These are phyloP conservation scores for Hippophae rhamnoides DNA, from an alignment of 306 rosid genomes.

Conservation along the genomic window DNA sequence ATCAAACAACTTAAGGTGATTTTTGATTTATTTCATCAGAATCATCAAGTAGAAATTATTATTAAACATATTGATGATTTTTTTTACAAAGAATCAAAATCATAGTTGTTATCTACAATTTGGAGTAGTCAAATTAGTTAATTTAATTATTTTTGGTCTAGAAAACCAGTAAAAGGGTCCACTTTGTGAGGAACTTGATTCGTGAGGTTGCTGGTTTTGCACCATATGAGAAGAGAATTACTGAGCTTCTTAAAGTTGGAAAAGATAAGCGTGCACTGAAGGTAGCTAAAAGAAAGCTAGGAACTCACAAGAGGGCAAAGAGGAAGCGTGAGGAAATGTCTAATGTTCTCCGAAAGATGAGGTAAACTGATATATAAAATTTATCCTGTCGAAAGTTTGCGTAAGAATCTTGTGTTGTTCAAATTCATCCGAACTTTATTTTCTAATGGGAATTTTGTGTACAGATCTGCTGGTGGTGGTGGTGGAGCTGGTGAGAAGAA, in stretches of 20 bases:
- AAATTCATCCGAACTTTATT: not conserved
- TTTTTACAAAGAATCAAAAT: too few relatives aligned
- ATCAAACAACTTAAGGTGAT: too few relatives aligned
- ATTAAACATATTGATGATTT: too few relatives aligned
- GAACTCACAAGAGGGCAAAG: conserved; percentile 76
- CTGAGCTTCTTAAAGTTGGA: conserved; percentile 72
- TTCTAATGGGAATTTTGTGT: not conserved
- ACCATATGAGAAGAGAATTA: conserved; percentile 69
- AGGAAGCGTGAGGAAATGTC: conserved; percentile 84
- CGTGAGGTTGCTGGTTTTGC: conserved; percentile 77
- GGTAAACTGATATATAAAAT: conserved; percentile 19
- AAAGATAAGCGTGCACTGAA: conserved; percentile 72
- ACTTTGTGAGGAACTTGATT: conserved; percentile 56
- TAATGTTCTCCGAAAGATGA: conserved; percentile 61
- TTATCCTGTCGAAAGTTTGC: not conserved
- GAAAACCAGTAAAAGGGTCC: conserved; percentile 77
- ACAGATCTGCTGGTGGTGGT: not conserved
- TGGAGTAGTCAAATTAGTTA: not conserved
- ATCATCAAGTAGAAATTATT: too few relatives aligned
- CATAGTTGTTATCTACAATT: too few relatives aligned
- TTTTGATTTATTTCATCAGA: too few relatives aligned
- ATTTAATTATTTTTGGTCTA: conserved; percentile 3
- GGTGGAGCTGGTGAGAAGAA: conserved; percentile 10
- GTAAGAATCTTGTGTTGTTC: not conserved
- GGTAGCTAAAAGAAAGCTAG: conserved; percentile 68